Evolutionary conservation across 768 basidiomycete genomes (phyloP), one percentile per base, ranked within the genome.

Genomic region (Suillus subaureus): DNA sequence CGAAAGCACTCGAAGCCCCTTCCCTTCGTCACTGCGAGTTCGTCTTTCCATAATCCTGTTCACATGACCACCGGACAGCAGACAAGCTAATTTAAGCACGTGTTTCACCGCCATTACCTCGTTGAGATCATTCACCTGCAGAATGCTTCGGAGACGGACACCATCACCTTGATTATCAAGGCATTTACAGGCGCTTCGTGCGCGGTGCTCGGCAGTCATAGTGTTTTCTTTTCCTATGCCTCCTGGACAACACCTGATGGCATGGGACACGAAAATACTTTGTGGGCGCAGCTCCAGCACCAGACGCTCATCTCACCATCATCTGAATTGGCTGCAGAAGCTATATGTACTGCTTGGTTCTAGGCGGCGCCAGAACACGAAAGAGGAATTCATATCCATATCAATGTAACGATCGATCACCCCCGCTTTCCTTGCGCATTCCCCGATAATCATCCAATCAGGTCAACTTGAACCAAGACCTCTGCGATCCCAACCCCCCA

Each of bases 21-120:
- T 64, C 68, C 15, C 67, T 75, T n/a, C 72, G 70, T 40, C 68
- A 75, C 26, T 75, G 74, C n/a, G 74, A 75, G 39, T 72, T 75
- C 9, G 66, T 77, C 45, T 74, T 75, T 33, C 69, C 71, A 2
- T 72, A 72, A 55, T 75, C 74, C 1, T 75, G 72, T 28, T 56
- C 70, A 0, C 68, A 72, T 6, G 70, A 71, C 3, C 74, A 75
- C 56, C 72, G 56, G n/a, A 42, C 72, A 35, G 61, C 67, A 37
- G 68, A 75, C 37, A 68, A 66, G 28, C 43, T 77, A 23, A 71
- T 12, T 74, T 28, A 42, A 67, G 62, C 60, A 40, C 51, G 31
- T 61, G 61, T 67, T 49, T 62, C 58, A 11, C 69, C 74, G 39
- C 66, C 69, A 51, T 75, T 72, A 33, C 71, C 74, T 60, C 47